These are phyloP conservation scores for Boeremia lycopersici DNA, from an alignment of 2,329 filamentous ascomycete genomes.

Conservation along the genomic window DNA sequence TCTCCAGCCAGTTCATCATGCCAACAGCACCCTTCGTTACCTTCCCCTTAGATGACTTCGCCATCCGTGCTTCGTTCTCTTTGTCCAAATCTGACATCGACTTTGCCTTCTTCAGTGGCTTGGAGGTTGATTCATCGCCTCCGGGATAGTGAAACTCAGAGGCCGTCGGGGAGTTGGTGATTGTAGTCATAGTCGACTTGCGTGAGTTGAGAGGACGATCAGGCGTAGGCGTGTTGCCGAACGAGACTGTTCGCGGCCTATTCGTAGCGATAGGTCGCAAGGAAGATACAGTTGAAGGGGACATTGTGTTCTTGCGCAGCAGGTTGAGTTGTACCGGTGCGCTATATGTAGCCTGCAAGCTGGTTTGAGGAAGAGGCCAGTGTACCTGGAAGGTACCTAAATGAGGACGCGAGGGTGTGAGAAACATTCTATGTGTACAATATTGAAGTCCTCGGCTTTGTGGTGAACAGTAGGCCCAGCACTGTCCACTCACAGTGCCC, in stretches of 20 bases:
- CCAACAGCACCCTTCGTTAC: neutral
- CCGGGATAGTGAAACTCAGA: neutral
- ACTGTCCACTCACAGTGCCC: neutral
- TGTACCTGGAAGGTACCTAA: too few species aligned
- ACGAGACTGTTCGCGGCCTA: neutral
- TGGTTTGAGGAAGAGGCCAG: too few species aligned
- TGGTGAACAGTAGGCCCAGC: neutral
- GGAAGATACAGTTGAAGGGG: neutral
- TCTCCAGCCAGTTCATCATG: neutral
- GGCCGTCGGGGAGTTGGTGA: neutral
- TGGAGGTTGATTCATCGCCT: neutral
- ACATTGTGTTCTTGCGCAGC: neutral
- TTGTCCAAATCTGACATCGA: constrained; percentile 17
- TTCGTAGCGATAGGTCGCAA: neutral
- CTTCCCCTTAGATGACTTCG: constrained; percentile 1
- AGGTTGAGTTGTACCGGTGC: neutral
- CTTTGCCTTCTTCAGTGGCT: constrained; percentile 2
- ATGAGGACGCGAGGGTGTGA: too few species aligned
- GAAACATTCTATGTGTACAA: too few species aligned
- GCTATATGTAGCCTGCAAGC: neutral
- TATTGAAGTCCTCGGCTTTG: too few species aligned
- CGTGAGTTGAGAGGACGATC: neutral
- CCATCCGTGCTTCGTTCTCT: constrained; percentile 7
- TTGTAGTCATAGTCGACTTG: neutral
- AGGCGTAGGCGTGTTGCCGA: neutral